Conservation (phyloP, 257 asterid genomes). For the Fraxinus americana region DNA sequence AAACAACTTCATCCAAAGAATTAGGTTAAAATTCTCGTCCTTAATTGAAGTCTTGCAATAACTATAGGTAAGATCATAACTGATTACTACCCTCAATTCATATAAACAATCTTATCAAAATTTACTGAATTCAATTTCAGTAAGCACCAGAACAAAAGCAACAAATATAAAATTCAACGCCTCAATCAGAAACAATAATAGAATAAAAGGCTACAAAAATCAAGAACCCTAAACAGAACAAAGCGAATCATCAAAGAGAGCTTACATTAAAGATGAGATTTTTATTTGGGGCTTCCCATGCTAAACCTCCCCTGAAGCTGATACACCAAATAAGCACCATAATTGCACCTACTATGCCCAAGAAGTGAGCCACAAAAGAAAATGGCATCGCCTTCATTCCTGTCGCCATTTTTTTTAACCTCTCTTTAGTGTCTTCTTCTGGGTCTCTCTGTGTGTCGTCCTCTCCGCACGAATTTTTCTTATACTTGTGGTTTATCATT, state of each 20-base stretch:
- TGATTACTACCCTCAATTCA: neutral
- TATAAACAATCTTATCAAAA: neutral
- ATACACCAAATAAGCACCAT: conserved; percentile 76
- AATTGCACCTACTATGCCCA: conserved; percentile 58
- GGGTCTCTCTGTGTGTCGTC: neutral
- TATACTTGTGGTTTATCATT: neutral
- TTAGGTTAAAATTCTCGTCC: neutral
- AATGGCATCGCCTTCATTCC: conserved; percentile 66
- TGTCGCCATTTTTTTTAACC: conserved; percentile 53
- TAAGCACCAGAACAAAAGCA: neutral
- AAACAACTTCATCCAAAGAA: neutral
- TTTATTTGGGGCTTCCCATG: conserved; percentile 50
- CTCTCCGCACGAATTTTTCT: neutral
- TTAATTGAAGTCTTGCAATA: neutral
- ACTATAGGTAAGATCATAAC: neutral
- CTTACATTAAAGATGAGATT: conserved; percentile 52
- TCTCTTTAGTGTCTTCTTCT: conserved; percentile 3
- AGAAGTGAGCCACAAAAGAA: conserved; percentile 62
- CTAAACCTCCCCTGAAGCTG: conserved; percentile 56
- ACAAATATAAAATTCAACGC: neutral
- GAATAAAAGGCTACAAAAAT: neutral
- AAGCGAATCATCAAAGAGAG: neutral
- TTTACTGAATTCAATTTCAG: neutral
- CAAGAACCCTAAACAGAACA: neutral
- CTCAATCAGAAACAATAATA: neutral